A percentile compares a stretch with the other conserved stretches of the same genome.
Evolutionary conservation across 1,284 basidiomycete species (phyloP).

Genomic region (Naganishia albida): DNA sequence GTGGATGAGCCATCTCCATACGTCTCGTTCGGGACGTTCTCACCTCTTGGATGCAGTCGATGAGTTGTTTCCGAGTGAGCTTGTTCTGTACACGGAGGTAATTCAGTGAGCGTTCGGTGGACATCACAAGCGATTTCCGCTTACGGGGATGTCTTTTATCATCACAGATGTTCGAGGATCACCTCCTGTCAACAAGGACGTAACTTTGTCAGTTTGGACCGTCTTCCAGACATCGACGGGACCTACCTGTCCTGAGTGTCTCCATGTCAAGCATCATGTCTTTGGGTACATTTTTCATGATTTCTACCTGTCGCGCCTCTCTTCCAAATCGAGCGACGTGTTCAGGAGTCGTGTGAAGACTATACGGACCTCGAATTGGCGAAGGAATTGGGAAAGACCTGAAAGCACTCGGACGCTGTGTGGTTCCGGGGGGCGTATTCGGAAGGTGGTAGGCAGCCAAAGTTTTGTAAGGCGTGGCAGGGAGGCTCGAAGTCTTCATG

Average conservation of each 20-base stretch:
- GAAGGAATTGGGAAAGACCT: background rate
- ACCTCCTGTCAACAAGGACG: slow-evolving; percentile 35
- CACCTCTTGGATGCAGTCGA: slow-evolving; percentile 50
- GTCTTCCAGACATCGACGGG: background rate
- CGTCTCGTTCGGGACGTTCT: no score
- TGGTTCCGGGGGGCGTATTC: background rate
- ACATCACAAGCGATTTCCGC: slow-evolving; percentile 12
- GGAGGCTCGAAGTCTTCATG: slow-evolving; percentile 3
- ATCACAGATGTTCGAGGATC: slow-evolving; percentile 52
- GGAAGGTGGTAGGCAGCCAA: background rate
- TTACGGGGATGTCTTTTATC: slow-evolving; percentile 54
- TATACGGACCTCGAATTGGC: background rate
- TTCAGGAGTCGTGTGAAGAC: slow-evolving; percentile 15
- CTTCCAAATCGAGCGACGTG: slow-evolving; percentile 15
- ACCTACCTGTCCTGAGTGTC: slow-evolving; percentile 16
- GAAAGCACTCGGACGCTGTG: background rate
- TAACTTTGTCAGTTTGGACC: background rate
- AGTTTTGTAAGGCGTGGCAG: slow-evolving; percentile 1
- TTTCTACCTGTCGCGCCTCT: slow-evolving; percentile 16
- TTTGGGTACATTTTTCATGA: slow-evolving; percentile 27
- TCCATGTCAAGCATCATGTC: slow-evolving; percentile 19
- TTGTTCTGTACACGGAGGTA: slow-evolving; percentile 49
- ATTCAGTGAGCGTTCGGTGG: background rate
- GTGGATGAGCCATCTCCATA: no score
- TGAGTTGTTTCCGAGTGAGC: slow-evolving; percentile 49